Base-by-base conservation (phyloP, 257 asterid genomes). In the Paraleonurus japonicus region DNA sequence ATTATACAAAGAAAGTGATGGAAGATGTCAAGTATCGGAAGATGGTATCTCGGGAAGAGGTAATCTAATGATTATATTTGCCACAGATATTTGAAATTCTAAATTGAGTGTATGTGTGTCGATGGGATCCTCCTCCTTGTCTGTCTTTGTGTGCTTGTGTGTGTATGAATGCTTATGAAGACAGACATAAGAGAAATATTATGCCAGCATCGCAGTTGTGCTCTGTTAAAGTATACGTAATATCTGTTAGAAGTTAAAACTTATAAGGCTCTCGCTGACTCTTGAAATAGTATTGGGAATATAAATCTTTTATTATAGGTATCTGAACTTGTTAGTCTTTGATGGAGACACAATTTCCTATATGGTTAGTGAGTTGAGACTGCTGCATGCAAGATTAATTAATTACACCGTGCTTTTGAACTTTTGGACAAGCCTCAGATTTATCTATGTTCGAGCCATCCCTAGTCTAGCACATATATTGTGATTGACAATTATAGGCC, bases 1-100 rank as follows among this genome's bases (percentile, higher is more conserved):
- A 95, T 82, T 95, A 90, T 82, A 85, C 96, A 70, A 92, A 92
- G 80, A 95, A 81, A 71, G 97, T 92, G 75, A 85, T 73, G 81
- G 98, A 88, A 77, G 99, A 95, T 78, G 92, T 92, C 67, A 90
- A 79, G 80, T 87, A 92, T 79, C 90, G 99, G 78, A 90, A 81
- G 85, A 71, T 83, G 76, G 88, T 92, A 35, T 85, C 98, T 26
- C 98, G 96, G 1, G 99, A 95, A 89, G 99, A 95, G 96, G 99
- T 95, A 84, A 81, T 76, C 7, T 4, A 19, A 53, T 23, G 50
- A 75, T 69, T 30, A 41, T 35, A 27, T 16, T 17, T 54, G 48
- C 74, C 27, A 8, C 33, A 37, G 57, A 13, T 63, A 19, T 35
- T 67, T 74, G 63, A 48, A 28, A 68, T 60, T 65, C 16, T 69